Percentiles rank a stretch among this genome's conserved stretches.
phyloP scores from a whole-genome alignment of 2,329 filamentous ascomycete species.

The Phaeosphaeria sp. region DNA sequence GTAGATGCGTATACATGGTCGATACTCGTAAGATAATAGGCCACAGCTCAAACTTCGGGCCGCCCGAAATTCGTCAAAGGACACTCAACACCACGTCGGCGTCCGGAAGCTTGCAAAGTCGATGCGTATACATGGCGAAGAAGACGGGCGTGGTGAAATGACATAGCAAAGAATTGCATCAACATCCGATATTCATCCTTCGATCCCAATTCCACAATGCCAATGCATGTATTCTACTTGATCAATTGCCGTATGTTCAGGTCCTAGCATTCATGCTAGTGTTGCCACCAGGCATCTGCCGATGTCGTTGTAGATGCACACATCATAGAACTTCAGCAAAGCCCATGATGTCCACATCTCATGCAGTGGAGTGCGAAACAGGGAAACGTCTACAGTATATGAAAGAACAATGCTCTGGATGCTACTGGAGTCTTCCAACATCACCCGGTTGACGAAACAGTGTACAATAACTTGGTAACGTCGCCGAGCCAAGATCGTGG shows the following conservation, averaged over 20 bases:
- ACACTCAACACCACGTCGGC: too few relatives aligned
- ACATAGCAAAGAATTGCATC: background rate
- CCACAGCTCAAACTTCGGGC: too few relatives aligned
- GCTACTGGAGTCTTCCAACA: background rate
- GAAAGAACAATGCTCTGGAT: background rate
- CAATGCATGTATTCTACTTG: background rate
- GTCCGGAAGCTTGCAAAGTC: too few relatives aligned
- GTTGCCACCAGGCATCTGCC: too few relatives aligned
- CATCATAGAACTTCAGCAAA: too few relatives aligned
- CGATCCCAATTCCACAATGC: background rate
- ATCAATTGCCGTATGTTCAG: background rate
- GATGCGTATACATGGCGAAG: too few relatives aligned
- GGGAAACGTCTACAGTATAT: background rate
- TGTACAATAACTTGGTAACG: background rate
- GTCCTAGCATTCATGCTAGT: too few relatives aligned
- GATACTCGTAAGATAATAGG: too few relatives aligned
- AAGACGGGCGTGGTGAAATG: too few relatives aligned
- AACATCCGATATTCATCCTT: background rate
- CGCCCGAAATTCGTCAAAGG: too few relatives aligned
- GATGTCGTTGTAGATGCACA: too few relatives aligned
- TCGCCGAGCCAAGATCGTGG: slow-evolving; percentile 2
- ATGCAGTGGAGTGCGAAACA: background rate
- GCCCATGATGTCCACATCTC: background rate
- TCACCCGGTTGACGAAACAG: background rate
- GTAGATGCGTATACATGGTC: too few relatives aligned